A percentile compares a stretch with the other conserved stretches of the same genome.
Conservation (phyloP, 148 eudicot species). For the Cornus florida region DNA sequence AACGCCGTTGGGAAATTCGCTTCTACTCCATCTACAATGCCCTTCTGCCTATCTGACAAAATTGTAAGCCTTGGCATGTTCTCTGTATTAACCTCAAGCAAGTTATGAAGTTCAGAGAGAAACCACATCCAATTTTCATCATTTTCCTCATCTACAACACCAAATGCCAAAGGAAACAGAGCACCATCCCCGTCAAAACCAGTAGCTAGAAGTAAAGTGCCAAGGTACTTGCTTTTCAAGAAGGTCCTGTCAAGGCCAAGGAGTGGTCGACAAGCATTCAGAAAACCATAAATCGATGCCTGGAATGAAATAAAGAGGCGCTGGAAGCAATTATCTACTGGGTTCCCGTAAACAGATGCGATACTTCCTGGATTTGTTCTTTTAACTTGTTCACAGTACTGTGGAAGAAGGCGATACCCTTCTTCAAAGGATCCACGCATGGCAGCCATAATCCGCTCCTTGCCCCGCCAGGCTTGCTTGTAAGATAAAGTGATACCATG, state of each 20-base stretch:
- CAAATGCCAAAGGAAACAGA: conserved; percentile 60
- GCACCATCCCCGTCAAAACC: conserved; percentile 66
- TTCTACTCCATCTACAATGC: conserved; percentile 53
- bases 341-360: conserved; percentile 52
- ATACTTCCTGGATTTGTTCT: conserved; percentile 61
- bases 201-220: conserved; percentile 56
- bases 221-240: conserved; percentile 58
- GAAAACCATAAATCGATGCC: conserved; percentile 58
- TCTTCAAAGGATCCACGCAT: conserved; percentile 69
- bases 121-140: conserved; percentile 75
- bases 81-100: conserved; percentile 52
- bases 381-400: conserved; percentile 56
- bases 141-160: conserved; percentile 62
- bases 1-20: conserved; percentile 55
- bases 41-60: conserved; percentile 56
- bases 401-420: conserved; percentile 58
- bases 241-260: conserved; percentile 51
- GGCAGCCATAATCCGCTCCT: conserved; percentile 65
- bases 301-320: conserved; percentile 56
- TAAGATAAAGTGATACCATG: conserved; percentile 64
- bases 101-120: conserved; percentile 50
- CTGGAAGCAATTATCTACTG: conserved; percentile 47
- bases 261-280: conserved; percentile 56
- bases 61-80: conserved; percentile 66
- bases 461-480: conserved; percentile 73